A percentile compares a stretch with the other conserved stretches of the same genome.
Conservation (phyloP, 305 asterid species). For the Fraxinus paxiana region DNA sequence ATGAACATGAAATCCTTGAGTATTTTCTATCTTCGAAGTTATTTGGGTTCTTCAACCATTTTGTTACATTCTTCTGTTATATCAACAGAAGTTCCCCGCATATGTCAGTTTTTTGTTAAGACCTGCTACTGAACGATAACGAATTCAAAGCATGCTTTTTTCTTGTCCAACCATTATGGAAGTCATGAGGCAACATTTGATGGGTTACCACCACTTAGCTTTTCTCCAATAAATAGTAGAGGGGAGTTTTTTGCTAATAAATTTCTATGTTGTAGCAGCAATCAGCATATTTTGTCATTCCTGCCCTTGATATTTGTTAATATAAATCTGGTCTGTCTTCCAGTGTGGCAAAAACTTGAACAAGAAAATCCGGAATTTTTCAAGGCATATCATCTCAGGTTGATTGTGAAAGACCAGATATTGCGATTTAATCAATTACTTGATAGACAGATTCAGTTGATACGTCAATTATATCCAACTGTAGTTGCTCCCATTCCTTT, state of each 20-base stretch:
- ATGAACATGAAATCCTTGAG: not conserved
- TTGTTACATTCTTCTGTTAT: not conserved
- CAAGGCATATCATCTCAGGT: slow-evolving; percentile 55
- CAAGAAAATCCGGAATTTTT: slow-evolving; percentile 60
- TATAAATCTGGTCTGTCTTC: slow-evolving; percentile 18
- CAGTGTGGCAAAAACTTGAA: slow-evolving; percentile 80
- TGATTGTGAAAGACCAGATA: slow-evolving; percentile 61
- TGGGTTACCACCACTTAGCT: not conserved
- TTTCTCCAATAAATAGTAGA: not conserved
- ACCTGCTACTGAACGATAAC: not conserved
- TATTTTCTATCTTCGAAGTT: not conserved
- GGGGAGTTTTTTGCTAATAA: not conserved
- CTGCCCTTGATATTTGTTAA: not conserved
- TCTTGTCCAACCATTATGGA: not conserved
- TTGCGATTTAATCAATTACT: slow-evolving; percentile 58
- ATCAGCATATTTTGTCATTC: not conserved
- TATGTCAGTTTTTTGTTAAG: not conserved
- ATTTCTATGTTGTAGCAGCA: not conserved
- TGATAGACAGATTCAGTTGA: slow-evolving; percentile 56
- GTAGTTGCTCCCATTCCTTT: slow-evolving; percentile 37
- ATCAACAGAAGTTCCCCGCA: not conserved
- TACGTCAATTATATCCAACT: slow-evolving; percentile 41
- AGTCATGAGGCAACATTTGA: not conserved
- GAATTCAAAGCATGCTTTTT: not conserved
- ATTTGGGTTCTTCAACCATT: not conserved